These are phyloP conservation scores for Batrachochytrium dendrobatidis DNA, from an alignment of 371 early-diverging fungal species.

Conservation along the genomic window DNA sequence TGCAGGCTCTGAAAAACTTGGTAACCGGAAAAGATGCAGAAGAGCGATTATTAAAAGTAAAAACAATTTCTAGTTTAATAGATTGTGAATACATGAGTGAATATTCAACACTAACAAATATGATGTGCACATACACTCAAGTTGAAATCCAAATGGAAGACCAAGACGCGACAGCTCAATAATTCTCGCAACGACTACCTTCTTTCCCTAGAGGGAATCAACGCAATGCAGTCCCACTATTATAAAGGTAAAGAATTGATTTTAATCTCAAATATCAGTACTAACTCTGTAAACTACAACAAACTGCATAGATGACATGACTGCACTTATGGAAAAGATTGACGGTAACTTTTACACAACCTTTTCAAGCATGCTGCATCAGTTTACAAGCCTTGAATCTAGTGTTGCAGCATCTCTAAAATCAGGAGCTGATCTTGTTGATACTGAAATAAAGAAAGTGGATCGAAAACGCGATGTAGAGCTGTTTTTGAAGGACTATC, in stretches of 20 bases:
- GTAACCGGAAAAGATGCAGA: slow-evolving; percentile 34
- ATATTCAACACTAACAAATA: not conserved
- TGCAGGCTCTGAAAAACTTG: slow-evolving; percentile 30
- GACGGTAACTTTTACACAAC: slow-evolving; percentile 26
- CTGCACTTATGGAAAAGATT: slow-evolving; percentile 1
- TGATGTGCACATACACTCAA: too few species aligned
- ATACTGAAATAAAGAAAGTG: slow-evolving; percentile 7
- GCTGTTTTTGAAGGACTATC: slow-evolving; percentile 24
- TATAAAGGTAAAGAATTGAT: slow-evolving; percentile 16
- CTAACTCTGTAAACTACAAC: not conserved
- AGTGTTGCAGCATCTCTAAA: slow-evolving; percentile 8
- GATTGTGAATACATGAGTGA: not conserved
- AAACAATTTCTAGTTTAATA: not conserved
- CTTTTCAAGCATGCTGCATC: slow-evolving; percentile 8
- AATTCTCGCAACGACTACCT: slow-evolving; percentile 37
- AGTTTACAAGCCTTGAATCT: slow-evolving; percentile 23
- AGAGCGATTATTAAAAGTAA: slow-evolving; percentile 31
- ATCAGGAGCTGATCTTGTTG: slow-evolving; percentile 12
- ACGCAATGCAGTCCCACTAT: slow-evolving; percentile 25
- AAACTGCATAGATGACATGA: not conserved
- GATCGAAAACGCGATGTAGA: slow-evolving; percentile 19
- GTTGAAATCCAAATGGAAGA: slow-evolving; percentile 28
- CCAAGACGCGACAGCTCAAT: slow-evolving; percentile 16
- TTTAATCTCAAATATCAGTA: not conserved
- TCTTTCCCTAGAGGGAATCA: slow-evolving; percentile 25